phyloP scores from a whole-genome alignment of 768 basidiomycete genomes.

The Russula olivacea region DNA sequence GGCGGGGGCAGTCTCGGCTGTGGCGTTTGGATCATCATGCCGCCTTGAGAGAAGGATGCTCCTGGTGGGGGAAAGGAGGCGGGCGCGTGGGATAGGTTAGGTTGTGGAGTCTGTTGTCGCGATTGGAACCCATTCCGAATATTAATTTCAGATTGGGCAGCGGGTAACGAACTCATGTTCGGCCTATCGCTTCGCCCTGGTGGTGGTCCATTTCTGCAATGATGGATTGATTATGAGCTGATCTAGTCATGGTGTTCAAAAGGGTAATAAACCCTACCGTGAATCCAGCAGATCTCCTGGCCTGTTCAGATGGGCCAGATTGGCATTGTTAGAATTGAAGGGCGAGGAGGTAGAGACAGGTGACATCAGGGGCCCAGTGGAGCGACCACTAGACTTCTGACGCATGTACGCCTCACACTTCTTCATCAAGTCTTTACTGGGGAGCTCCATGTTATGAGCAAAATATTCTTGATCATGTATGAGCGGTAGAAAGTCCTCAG shows the following conservation, averaged over 20 bases:
- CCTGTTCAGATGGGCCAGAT: slow-evolving; percentile 22
- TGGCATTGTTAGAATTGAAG: slow-evolving; percentile 36
- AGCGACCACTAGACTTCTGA: slow-evolving; percentile 56
- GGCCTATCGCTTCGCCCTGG: slow-evolving; percentile 14
- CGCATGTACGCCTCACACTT: slow-evolving; percentile 90
- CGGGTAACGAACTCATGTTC: slow-evolving; percentile 1
- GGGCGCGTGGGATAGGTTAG: slow-evolving; percentile 1
- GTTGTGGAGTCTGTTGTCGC: slow-evolving; percentile 24
- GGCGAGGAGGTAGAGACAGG: slow-evolving; percentile 35
- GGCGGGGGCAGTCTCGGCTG: slow-evolving; percentile 28
- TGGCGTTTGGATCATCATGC: slow-evolving; percentile 40
- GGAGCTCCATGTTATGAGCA: slow-evolving; percentile 77
- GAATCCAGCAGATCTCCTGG: slow-evolving; percentile 20
- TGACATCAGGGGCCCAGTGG: slow-evolving; percentile 34
- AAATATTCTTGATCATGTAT: slow-evolving; percentile 93
- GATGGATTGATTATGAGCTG: not conserved
- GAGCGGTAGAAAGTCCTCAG: slow-evolving; percentile 80
- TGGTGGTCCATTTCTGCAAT: slow-evolving; percentile 3
- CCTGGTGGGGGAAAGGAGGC: slow-evolving; percentile 20
- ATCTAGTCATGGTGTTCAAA: not conserved
- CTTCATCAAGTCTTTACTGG: slow-evolving; percentile 92
- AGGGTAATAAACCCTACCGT: slow-evolving; percentile 10
- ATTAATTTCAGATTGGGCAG: slow-evolving; percentile 17
- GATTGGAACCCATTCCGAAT: slow-evolving; percentile 23
- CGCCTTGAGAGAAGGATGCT: slow-evolving; percentile 40